Evolutionary conservation across 176 grass and related monocot species (phyloP), one percentile per base, ranked within the genome.

Genomic region (Typha latifolia): DNA sequence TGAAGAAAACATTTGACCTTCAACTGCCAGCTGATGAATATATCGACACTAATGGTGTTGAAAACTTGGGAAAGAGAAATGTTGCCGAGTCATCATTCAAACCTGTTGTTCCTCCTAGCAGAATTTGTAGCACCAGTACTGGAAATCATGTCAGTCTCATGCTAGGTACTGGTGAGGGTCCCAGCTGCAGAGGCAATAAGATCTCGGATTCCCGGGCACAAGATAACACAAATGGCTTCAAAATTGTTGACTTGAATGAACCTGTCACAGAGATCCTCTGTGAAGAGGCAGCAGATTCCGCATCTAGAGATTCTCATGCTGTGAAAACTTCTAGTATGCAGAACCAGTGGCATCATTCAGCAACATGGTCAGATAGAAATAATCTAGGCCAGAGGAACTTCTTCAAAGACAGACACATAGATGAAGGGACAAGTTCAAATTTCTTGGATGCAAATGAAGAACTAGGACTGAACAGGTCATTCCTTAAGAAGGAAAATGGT

Each of bases 401-500:
- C 15, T 22, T 66, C 12, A 72, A 68, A 77, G 74, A 62, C 49
- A 64, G 79, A 19, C 23, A 11, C 53, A 57, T 12, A 64, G 47
- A 62, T 78, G 71, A 72, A 69, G 29, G 62, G 71, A 67, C 51
- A 77, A 32, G 50, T 69, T 78, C 84, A 70, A 74, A 68, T 14
- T 72, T 72, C 48, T 66, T 76, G 32, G 49, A 16, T 63, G 34
- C 64, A 81, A 69, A 70, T 31, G 37, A 64, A 20, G 61, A 79
- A 75, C 48, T 52, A 73, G 59, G 29, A 62, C 32, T 29, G 12
- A 71, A 23, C 9, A 79, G 63, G 74, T 66, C 68, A 67, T 91
- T 79, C 65, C 43, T 48, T 43, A 67, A 76, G 66, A 69, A 15
- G 66, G 77, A 67, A 49, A 69, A 74, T 61, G 74, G 88, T 87